Evolutionary conservation across 306 rosid species (phyloP), one percentile per base, ranked within the genome.

Genomic region (Prunus kanzakura): DNA sequence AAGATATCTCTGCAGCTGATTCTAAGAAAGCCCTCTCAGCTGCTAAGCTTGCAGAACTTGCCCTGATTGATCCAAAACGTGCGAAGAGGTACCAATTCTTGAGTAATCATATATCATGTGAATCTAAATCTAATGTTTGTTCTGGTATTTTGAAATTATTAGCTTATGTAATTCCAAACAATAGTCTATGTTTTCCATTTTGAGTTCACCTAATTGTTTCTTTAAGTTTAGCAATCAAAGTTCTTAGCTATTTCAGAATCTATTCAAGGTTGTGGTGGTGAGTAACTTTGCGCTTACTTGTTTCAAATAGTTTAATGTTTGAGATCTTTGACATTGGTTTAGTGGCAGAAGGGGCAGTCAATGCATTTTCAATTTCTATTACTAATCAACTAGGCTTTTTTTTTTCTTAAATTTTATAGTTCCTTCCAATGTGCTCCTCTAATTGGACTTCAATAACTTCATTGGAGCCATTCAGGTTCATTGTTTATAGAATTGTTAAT

Each of bases 1-100:
- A 91, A 6, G 98, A 93, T 18, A 60, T 84, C 57, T 82, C 90
- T 66, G 88, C 86, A 27, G 86, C 84, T 68, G 96, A 91, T 84
- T 80, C 96, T 62, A 91, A 91, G 76, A 94, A 94, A 77, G 91
- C 97, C 62, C 68, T 94, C 85, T 89, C 97, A 35, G 94, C 97
- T 68, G 87, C 94, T 29, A 94, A 94, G 87, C 97, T 94, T 75
- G 91, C 96, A 0, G 98, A 94, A 75, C 98, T 94, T 60, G 97
- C 97, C 14, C 72, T 91, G 67, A 83, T 94, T 66, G 98, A 94
- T 79, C 98, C 98, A 71, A 94, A 94, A 80, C 98, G 97, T 22
- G 98, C 98, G 3, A 94, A 94, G 85, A 90, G 98, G 98, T 93
- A 79, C 35, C 16, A 22, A 80, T 78, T 69, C 20, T 57, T 41